Base-by-base conservation (phyloP, 164 flowering plant genomes). In the Warburgia ugandensis region DNA sequence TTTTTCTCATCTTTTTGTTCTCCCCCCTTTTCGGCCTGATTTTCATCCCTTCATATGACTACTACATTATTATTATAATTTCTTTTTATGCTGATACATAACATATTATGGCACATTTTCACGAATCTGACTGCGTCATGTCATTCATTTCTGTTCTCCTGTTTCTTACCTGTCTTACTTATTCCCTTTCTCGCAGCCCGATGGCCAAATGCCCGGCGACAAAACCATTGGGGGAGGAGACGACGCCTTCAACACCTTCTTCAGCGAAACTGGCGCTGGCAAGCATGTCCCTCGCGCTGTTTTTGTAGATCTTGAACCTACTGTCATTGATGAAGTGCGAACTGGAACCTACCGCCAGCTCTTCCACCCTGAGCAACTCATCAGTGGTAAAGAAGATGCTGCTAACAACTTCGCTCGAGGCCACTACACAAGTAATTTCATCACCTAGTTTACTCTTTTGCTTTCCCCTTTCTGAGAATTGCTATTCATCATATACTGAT, bases 151-250 rank as follows among this genome's bases (percentile, higher is more conserved):
- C n/a, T n/a, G n/a, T n/a, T n/a, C n/a, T n/a, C n/a, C n/a, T n/a
- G n/a, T n/a, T n/a, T 12, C 6, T 20, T 27, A 32, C 14, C 4
- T 17, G 9, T 11, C 16, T 44, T 14, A 8, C 0, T 20, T 32
- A 14, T 22, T 28, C 33, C 17, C 7, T 51, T 44, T 49, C n/a
- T n/a, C 39, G 52, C 64, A 82, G 89, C 79, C 81, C 64, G 90
- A 79, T 77, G 90, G 86, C 50, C 84, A 83, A 67, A 83, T 79
- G 89, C 89, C 85, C n/a, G 54, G 81, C 62, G 89, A 82, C 47
- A 75, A 74, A 55, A 79, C 84, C 5, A 64, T 79, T 31, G 88
- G 88, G 0, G 90, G 90, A 53, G 90, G 90, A 35, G 90, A 83
- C 61, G 90, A 79, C 71, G 85, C 90, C 7, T 82, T 77, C 73